Evolutionary conservation across 805 yeast species (phyloP), one percentile per base, ranked within the genome.

Genomic region (Candida xyloterini): DNA sequence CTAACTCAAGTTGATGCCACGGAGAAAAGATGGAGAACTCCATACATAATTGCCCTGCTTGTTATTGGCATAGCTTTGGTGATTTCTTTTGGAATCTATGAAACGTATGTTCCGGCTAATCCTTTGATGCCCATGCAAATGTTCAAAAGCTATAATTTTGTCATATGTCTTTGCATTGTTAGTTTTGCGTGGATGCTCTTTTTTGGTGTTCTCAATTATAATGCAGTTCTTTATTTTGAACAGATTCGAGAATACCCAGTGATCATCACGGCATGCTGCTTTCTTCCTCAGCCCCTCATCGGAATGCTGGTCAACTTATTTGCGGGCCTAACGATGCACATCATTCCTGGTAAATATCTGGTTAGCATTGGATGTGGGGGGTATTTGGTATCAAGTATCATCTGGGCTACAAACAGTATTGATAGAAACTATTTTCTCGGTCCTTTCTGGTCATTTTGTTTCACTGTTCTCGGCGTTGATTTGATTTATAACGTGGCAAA

Each of bases 81-180:
- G 14, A 51, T 54, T 1, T 52, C 40, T 0, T 63, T 70, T 32
- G 60, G 60, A 3, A 10, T 66, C 7, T 71, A 65, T 46, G 77
- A 74, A 51, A 30, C 48, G 3, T 63, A 63, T 30, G 40, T 68
- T 1, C 70, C 76, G 1, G 30, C 43, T 29, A 50, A 55, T n/a
- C 77, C 78, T n/a, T 50, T 73, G 14, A 68, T 73, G 70, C 78
- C 78, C 9, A 63, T 71, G 65, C 38, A 43, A 26, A 53, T 73
- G 41, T 73, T 73, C 67, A 59, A 52, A 31, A 63, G 53, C 38
- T 56, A 47, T 20, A 65, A 67, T 27, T 73, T 73, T 33, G 54
- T 65, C 11, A 28, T 70, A 2, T 55, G 65, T 36, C 68, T 72
- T 71, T 37, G 56, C 4, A 55, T 69, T 34, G 52, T 62, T 7